Conservation (phyloP, 2,329 filamentous ascomycete genomes). For the Penicillium sp. region DNA sequence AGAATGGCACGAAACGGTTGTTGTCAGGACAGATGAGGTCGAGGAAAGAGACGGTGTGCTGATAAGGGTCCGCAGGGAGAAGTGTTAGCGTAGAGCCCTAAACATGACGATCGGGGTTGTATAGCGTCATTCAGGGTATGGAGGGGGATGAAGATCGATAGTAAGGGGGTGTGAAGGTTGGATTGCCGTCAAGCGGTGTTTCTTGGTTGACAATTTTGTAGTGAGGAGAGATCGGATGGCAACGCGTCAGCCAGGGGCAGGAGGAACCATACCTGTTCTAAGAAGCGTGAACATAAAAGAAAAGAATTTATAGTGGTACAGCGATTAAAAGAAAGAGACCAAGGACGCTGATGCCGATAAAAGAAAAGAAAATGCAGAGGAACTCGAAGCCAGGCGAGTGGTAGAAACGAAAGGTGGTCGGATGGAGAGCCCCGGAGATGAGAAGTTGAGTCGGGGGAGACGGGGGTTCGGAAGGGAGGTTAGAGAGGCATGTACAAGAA, state of each 20-base stretch:
- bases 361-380: slow-evolving; percentile 11
- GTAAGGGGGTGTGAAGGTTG: slow-evolving; percentile 4
- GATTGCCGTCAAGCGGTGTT: slow-evolving; percentile 4
- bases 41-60: slow-evolving; percentile 23
- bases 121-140: not conserved
- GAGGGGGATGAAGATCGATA: slow-evolving; percentile 1
- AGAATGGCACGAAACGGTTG: slow-evolving; percentile 3
- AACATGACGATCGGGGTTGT: slow-evolving; percentile 9
- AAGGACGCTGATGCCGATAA: slow-evolving; percentile 22
- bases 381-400: slow-evolving; percentile 27
- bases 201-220: slow-evolving; percentile 14
- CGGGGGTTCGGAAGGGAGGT: slow-evolving; percentile 28
- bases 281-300: slow-evolving; percentile 29
- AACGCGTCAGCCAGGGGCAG: slow-evolving; percentile 25
- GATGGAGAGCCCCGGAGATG: slow-evolving; percentile 26
- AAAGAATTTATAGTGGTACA: slow-evolving; percentile 33
- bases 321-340: slow-evolving; percentile 29
- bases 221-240: slow-evolving; percentile 12
- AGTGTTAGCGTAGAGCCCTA: slow-evolving; percentile 26
- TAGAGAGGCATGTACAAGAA: slow-evolving; percentile 36
- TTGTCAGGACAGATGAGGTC: slow-evolving; percentile 21
- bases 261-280: slow-evolving; percentile 33
- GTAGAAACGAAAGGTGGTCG: slow-evolving; percentile 30
- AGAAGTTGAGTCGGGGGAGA: slow-evolving; percentile 23
- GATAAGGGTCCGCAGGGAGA: slow-evolving; percentile 16